Base-by-base conservation (phyloP, 495 filamentous ascomycete species). In the Xylaria flabelliformis region DNA sequence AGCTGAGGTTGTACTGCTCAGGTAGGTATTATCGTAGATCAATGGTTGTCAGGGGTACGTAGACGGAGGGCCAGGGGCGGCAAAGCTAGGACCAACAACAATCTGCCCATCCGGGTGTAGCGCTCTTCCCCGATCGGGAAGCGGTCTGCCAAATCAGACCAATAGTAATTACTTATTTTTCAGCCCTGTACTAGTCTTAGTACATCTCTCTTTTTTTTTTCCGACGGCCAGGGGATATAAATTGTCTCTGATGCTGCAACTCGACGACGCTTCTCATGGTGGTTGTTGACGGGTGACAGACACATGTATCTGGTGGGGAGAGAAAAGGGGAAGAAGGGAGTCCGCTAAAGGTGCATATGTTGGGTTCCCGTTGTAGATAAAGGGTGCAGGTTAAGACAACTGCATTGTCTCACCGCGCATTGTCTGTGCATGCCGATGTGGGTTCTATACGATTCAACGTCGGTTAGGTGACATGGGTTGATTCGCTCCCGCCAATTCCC, bases 31-130 rank as follows among this genome's bases (percentile, higher is more conserved):
- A 29, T 29, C 41, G 19, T 50, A 26, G 21, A 26, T 39, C 10
- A 29, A 29, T 42, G 67, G 77, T 77, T 78, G 77, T 74, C 72
- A 32, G 26, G 66, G 75, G 53, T n/a, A 67, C 53, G 1, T 19
- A 56, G 56, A 69, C 21, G n/a, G 55, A 34, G 51, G 53, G 21
- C 26, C 3, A n/a, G 53, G 42, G 55, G 41, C 17, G 42, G 8
- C 68, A 53, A 74, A 75, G 75, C 73, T 77, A 77, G 73, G 77
- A 69, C 77, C 77, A 79, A 73, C 70, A 79, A 79, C 73, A 79
- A 67, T 73, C 42, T 79, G 36, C 77, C 74, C 39, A 72, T 77
- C 59, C 69, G 48, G 77, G 77, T 51, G 73, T 75, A 74, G 75
- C 51, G 75, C 53, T 24, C 15, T 39, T 58, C 48, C 74, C 71